A percentile compares a stretch with the other conserved stretches of the same genome.
Conservation (phyloP, 2,329 filamentous ascomycete species). For the Fusarium sp. region DNA sequence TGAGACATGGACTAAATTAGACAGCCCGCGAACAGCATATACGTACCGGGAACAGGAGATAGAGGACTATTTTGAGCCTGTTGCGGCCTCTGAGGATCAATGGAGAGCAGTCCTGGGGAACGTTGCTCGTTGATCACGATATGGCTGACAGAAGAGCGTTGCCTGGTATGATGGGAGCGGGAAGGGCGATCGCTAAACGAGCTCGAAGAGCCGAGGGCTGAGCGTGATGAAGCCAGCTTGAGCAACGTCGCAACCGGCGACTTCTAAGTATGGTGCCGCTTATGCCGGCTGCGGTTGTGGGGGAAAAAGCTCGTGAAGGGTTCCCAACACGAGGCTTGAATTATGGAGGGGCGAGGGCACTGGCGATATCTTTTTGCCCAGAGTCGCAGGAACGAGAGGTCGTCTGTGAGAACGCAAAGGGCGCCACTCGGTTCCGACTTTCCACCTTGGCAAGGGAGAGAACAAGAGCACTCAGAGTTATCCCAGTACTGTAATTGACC, state of each 20-base stretch:
- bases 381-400: slow-evolving; percentile 23
- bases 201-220: slow-evolving; percentile 67
- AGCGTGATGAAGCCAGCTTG: slow-evolving; percentile 68
- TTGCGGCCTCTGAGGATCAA: slow-evolving; percentile 51
- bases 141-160: slow-evolving; percentile 63
- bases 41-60: slow-evolving; percentile 71
- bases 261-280: slow-evolving; percentile 33
- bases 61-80: slow-evolving; percentile 54
- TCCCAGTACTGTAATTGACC: slow-evolving; percentile 7
- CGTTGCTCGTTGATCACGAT: slow-evolving; percentile 53
- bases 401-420: slow-evolving; percentile 20
- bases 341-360: slow-evolving; percentile 14
- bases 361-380: slow-evolving; percentile 9
- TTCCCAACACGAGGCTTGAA: slow-evolving; percentile 33
- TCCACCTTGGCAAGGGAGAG: slow-evolving; percentile 44
- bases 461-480: slow-evolving; percentile 19
- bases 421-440: slow-evolving; percentile 34
- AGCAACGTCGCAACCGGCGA: slow-evolving; percentile 46
- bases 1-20: slow-evolving; percentile 41
- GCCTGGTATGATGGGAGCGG: slow-evolving; percentile 66
- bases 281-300: slow-evolving; percentile 18
- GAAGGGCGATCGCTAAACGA: slow-evolving; percentile 66
- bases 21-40: slow-evolving; percentile 14
- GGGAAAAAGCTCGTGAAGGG: slow-evolving; percentile 16
- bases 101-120: slow-evolving; percentile 51